These are phyloP conservation scores for Heterobasidion occidentale DNA, from an alignment of 1,284 basidiomycete genomes.

Conservation along the genomic window DNA sequence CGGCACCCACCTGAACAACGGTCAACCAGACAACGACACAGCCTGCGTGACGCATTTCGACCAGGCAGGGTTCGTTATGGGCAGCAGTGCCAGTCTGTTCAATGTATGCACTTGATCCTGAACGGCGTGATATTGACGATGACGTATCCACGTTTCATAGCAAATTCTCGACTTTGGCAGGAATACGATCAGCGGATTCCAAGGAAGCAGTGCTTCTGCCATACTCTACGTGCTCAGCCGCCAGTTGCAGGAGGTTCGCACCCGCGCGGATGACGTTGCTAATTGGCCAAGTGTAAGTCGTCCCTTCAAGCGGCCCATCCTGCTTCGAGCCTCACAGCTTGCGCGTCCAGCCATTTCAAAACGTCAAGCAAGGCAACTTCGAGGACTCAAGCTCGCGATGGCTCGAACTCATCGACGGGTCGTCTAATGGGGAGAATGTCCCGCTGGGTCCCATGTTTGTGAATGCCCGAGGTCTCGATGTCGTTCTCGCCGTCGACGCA, in stretches of 20 bases:
- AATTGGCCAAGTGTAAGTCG: conserved; percentile 53
- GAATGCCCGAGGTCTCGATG: conserved; percentile 53
- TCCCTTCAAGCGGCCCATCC: neutral
- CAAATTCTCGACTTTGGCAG: conserved; percentile 39
- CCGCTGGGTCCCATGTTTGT: conserved; percentile 61
- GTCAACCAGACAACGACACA: conserved; percentile 38
- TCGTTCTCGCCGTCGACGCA: conserved; percentile 63
- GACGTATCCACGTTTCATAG: conserved; percentile 16
- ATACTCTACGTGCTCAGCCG: conserved; percentile 38
- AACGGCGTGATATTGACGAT: neutral
- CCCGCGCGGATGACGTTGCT: conserved; percentile 51
- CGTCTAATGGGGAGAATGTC: conserved; percentile 55
- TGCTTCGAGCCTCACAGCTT: neutral
- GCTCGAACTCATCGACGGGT: conserved; percentile 54
- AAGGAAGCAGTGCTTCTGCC: conserved; percentile 26
- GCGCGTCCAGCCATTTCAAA: conserved; percentile 37
- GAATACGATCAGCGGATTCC: conserved; percentile 35
- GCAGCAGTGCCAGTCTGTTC: conserved; percentile 56
- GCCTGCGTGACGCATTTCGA: conserved; percentile 61
- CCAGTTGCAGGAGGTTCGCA: conserved; percentile 40
- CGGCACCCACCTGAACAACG: conserved; percentile 50
- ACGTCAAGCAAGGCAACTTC: conserved; percentile 29
- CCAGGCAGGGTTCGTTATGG: conserved; percentile 59
- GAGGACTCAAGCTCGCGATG: conserved; percentile 40
- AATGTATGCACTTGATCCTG: conserved; percentile 31